These are phyloP conservation scores for Serendipita sp. DNA, from an alignment of 768 basidiomycete species.

Conservation along the genomic window DNA sequence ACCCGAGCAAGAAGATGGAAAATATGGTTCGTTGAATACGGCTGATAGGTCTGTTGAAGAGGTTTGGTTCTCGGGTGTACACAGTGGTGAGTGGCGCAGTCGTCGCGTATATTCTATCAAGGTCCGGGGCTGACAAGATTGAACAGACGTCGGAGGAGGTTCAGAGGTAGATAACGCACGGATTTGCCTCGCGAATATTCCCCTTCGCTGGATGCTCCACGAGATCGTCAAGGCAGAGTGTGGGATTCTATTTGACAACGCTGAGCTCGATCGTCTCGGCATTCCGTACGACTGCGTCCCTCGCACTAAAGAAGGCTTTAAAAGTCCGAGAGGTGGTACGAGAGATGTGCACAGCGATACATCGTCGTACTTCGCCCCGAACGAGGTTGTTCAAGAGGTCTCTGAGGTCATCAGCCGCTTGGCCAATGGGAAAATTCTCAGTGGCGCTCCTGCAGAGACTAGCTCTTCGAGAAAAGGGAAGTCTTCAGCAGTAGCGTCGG, in stretches of 20 bases:
- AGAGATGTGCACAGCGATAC: not conserved
- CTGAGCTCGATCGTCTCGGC: not conserved
- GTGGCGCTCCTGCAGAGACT: no score
- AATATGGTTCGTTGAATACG: slow-evolving; percentile 6
- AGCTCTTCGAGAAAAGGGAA: no score
- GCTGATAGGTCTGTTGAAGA: slow-evolving; percentile 46
- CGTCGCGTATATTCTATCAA: not conserved
- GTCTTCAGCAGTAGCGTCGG: not conserved
- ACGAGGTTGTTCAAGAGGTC: no score
- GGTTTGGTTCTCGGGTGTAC: slow-evolving; percentile 69
- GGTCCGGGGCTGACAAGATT: not conserved
- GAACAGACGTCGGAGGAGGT: slow-evolving; percentile 59
- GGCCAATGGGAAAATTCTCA: no score
- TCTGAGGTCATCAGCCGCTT: no score
- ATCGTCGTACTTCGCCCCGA: not conserved
- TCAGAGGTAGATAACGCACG: slow-evolving; percentile 31
- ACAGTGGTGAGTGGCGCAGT: slow-evolving; percentile 35
- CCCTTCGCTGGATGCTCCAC: slow-evolving; percentile 62
- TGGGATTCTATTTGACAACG: slow-evolving; percentile 37
- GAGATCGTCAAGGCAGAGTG: slow-evolving; percentile 36
- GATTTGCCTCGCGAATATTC: slow-evolving; percentile 39
- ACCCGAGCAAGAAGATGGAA: slow-evolving; percentile 11
- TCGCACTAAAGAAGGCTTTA: not conserved
- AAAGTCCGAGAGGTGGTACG: not conserved
- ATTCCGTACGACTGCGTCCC: not conserved